Percentiles rank a stretch among this genome's conserved stretches.
phyloP scores from a whole-genome alignment of 345 rosid species.

The Eucalyptus regnans region DNA sequence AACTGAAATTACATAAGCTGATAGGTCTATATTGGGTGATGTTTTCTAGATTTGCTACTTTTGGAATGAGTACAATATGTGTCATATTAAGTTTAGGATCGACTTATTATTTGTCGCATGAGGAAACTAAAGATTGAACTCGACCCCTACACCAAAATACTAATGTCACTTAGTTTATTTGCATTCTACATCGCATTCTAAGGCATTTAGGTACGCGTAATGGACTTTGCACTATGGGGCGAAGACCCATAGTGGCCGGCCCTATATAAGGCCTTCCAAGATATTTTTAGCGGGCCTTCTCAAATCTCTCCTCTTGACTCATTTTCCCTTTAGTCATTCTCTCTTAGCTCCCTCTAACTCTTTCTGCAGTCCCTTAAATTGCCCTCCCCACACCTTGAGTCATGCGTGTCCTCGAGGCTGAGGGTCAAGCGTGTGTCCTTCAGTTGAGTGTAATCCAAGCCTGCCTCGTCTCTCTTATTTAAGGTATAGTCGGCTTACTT shows the following conservation, averaged over 20 bases:
- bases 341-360: too few species aligned
- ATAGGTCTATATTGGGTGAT: too few species aligned
- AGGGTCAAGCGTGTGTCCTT: not conserved
- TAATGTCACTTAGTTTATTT: not conserved
- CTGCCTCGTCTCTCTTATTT: not conserved
- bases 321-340: too few species aligned
- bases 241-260: not conserved
- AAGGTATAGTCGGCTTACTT: not conserved
- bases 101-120: not conserved
- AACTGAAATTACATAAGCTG: too few species aligned
- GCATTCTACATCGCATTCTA: not conserved
- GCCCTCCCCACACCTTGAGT: not conserved
- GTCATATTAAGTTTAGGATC: too few species aligned
- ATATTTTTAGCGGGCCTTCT: not conserved
- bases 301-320: not conserved
- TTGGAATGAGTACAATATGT: too few species aligned
- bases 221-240: not conserved
- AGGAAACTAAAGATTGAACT: not conserved
- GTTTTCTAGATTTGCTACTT: too few species aligned
- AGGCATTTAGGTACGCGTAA: not conserved
- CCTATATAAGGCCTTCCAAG: not conserved
- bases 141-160: not conserved
- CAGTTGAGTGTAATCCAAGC: not conserved
- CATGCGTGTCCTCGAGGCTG: not conserved
- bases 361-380: not conserved